A percentile compares a stretch with the other conserved stretches of the same genome.
Conservation (phyloP, 306 rosid genomes). For the Glycine tomentella region DNA sequence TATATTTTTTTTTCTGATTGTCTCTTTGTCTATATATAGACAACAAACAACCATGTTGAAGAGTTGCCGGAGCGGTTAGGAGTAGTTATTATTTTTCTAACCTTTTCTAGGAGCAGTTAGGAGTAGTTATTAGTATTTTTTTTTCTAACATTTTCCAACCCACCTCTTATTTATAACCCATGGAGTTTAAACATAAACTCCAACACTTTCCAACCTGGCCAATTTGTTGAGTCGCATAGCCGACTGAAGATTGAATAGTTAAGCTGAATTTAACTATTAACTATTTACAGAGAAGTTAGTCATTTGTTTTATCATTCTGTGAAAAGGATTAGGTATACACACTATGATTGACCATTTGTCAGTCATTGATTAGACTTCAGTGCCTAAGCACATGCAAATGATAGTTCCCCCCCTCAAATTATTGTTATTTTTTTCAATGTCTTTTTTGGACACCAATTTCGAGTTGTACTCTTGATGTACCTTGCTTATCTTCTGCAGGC, state of each 20-base stretch:
- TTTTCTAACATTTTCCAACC: too few species aligned
- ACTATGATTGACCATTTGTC: conserved; percentile 15
- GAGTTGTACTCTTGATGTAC: conserved; percentile 44
- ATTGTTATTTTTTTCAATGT: background rate
- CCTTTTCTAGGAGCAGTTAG: too few species aligned
- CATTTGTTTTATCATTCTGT: conserved; percentile 17
- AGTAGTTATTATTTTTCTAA: too few species aligned
- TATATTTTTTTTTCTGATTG: too few species aligned
- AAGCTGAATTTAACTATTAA: conserved; percentile 34
- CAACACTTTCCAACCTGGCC: conserved; percentile 34
- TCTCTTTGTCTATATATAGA: too few species aligned
- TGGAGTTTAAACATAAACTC: too few species aligned
- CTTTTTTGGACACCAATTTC: background rate
- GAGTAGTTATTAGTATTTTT: too few species aligned
- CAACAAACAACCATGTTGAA: too few species aligned
- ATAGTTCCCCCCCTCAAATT: too few species aligned
- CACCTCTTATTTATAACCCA: too few species aligned
- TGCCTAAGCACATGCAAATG: conserved; percentile 28
- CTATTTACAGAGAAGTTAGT: conserved; percentile 29
- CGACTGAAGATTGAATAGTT: background rate
- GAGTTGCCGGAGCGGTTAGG: too few species aligned
- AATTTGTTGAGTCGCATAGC: conserved; percentile 32
- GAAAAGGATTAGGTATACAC: conserved; percentile 20
- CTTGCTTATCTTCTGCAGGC: conserved; percentile 70
- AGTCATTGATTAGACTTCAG: background rate